phyloP scores from a whole-genome alignment of 805 yeast species.

The Hanseniaspora singularis region DNA sequence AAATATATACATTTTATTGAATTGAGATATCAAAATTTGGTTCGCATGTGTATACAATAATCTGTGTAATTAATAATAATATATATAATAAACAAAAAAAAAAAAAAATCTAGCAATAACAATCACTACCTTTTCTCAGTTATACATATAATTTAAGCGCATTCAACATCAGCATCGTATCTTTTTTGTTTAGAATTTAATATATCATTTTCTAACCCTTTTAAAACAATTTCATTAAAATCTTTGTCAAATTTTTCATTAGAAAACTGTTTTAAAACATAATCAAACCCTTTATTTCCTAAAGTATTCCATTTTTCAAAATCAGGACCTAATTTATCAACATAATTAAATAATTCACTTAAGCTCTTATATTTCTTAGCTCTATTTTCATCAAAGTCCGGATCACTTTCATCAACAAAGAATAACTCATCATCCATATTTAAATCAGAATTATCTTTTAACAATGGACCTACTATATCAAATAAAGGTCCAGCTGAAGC shows the following conservation, averaged over 20 bases:
- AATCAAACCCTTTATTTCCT: slow-evolving; percentile 32
- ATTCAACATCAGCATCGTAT: slow-evolving; percentile 5
- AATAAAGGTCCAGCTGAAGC: slow-evolving; percentile 89
- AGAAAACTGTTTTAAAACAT: slow-evolving; percentile 45
- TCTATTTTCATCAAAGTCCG: slow-evolving; percentile 39
- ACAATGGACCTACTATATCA: slow-evolving; percentile 54
- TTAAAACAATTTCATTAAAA: slow-evolving; percentile 36
- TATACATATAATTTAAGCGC: background rate
- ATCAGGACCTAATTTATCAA: slow-evolving; percentile 21
- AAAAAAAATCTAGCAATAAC: no score
- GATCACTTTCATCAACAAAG: slow-evolving; percentile 59
- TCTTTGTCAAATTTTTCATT: slow-evolving; percentile 42
- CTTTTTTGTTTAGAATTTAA: slow-evolving; percentile 3
- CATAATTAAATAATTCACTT: slow-evolving; percentile 33
- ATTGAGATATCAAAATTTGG: no score
- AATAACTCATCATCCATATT: slow-evolving; percentile 60
- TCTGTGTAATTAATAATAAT: background rate
- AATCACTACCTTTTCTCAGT: no score
- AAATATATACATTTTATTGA: no score
- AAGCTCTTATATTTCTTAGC: slow-evolving; percentile 35
- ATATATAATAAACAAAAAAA: background rate
- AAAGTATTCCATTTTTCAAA: slow-evolving; percentile 24
- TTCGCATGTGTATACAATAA: no score
- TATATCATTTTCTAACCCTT: background rate
- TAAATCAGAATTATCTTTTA: slow-evolving; percentile 19